Base-by-base conservation (phyloP, 176 grass and related monocot species). In the Dendrocalamus sinicus region DNA sequence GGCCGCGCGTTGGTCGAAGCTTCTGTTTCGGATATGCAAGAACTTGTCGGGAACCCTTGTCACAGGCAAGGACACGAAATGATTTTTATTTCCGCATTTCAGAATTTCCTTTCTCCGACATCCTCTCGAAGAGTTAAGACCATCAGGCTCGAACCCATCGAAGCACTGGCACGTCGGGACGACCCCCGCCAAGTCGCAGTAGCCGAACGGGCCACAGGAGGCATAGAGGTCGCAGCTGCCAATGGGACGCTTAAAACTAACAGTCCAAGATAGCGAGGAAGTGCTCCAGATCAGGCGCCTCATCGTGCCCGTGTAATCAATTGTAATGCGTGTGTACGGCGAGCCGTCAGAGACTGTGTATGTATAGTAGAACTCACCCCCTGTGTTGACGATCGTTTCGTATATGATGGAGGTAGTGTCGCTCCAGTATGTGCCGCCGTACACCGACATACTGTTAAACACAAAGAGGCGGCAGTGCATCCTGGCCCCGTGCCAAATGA, bases 121-220 rank as follows among this genome's bases (percentile, higher is more conserved):
- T 15, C 91, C 87, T 37, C 23, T 58, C 1, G 65, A 50, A 16
- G 17, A 66, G 13, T 51, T 39, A 7, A 8, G 12, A 41, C 67
- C 50, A 4, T 70, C 2, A 61, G 67, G 48, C 48, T 86, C 44
- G 12, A 92, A 92, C 2, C 91, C 91, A 3, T 71, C 30, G 2
- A 87, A 78, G 35, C 88, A 93, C 1, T 17, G 37, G 61, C 91
- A 93, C 3, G 57, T 16, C 19, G 81, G 68, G 40, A 16, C 14
- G 6, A 4, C 13, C 17, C 19, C 54, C 4, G 20, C 5, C 9
- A 26, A 4, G 82, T 87, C 71, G 1, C 92, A 85, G 7, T 82
- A 85, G 0, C 90, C 72, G 19, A 69, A 92, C 0, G 77, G 65
- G 3, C 90, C 92, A 28, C 92, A 94, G 0, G 57, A 76, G 1